Evolutionary conservation across 2,329 filamentous ascomycete genomes (phyloP).

Genomic region (Xylariomycetidae sp.): DNA sequence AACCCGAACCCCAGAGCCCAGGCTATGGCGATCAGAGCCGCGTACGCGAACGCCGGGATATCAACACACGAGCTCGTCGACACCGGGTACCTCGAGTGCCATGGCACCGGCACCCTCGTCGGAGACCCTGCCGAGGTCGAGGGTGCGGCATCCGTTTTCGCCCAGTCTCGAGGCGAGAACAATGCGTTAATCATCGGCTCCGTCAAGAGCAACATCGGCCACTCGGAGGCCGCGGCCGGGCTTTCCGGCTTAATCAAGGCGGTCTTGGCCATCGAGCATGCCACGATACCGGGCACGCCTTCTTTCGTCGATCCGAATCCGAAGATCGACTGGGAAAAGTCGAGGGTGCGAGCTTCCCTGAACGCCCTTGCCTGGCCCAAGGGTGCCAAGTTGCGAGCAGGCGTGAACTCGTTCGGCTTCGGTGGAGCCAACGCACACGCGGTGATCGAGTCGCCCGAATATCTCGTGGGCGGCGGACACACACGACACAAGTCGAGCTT

Average conservation of each 20-base stretch:
- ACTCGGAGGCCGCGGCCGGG: conserved; percentile 26
- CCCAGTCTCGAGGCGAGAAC: not conserved
- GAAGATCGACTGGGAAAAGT: conserved; percentile 3
- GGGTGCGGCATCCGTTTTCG: conserved; percentile 26
- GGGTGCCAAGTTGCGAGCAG: not conserved
- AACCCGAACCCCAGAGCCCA: conserved; percentile 33
- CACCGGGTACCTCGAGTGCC: conserved; percentile 27
- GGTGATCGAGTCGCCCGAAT: conserved; percentile 3
- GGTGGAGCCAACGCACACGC: conserved; percentile 7
- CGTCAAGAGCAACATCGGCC: conserved; percentile 20
- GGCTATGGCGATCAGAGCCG: conserved; percentile 23
- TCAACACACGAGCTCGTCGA: conserved; percentile 6
- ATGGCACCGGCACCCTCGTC: conserved; percentile 37
- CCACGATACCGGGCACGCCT: conserved; percentile 3
- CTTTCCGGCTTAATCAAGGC: conserved; percentile 6
- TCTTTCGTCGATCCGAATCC: conserved; percentile 6
- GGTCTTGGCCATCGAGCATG: conserved; percentile 2
- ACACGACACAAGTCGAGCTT: too few species aligned
- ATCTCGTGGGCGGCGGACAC: too few species aligned
- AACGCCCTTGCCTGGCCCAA: conserved; percentile 1
- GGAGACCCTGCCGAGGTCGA: conserved; percentile 35
- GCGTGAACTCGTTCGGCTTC: conserved; percentile 7
- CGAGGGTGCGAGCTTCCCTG: not conserved
- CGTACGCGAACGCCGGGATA: conserved; percentile 26
- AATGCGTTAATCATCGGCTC: conserved; percentile 20